Evolutionary conservation across 305 asterid genomes (phyloP), one percentile per base, ranked within the genome.

Genomic region (Striga hermonthica): DNA sequence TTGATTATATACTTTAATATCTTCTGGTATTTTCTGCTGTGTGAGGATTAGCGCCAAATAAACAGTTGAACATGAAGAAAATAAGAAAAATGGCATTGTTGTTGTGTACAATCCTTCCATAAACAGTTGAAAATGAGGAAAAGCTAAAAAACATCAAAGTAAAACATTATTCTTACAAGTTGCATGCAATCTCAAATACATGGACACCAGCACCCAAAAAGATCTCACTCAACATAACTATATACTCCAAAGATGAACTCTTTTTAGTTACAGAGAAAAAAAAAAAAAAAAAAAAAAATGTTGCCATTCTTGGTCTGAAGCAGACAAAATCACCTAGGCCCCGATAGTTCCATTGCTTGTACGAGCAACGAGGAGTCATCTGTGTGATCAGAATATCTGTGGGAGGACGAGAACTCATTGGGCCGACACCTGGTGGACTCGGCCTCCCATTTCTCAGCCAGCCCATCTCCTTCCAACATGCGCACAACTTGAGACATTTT

Each of bases 381-480:
- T 0, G 98, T 89, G 52, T 87, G 96, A 79, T 91, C 97, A 58
- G 98, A 91, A 74, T 85, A 89, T 76, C 98, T 83, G 70, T 84
- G 95, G 0, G 97, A 89, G 50, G 95, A 82, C 1, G 93, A 85
- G 74, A 91, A 89, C 57, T 89, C 95, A 10, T 91, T 91, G 3
- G 87, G 82, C 68, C 86, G 75, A 71, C 85, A 82, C 60, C 88
- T 83, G 0, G 85, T 79, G 2, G 88, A 66, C 74, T 85, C 95
- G 0, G 89, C 95, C 75, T 89, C 98, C 98, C 97, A 92, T 73
- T 87, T 92, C 50, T 92, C 97, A 1, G 93, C 97, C 1, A 89
- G 95, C 48, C 97, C 98, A 35, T 89, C 98, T 6, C 98, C 98
- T 80, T 86, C 97, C 0, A 92, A 89, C 98, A 92, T 89, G 62